Evolutionary conservation across 768 basidiomycete species (phyloP), one percentile per base, ranked within the genome.

Genomic region (Candolleomyces efflorescens): DNA sequence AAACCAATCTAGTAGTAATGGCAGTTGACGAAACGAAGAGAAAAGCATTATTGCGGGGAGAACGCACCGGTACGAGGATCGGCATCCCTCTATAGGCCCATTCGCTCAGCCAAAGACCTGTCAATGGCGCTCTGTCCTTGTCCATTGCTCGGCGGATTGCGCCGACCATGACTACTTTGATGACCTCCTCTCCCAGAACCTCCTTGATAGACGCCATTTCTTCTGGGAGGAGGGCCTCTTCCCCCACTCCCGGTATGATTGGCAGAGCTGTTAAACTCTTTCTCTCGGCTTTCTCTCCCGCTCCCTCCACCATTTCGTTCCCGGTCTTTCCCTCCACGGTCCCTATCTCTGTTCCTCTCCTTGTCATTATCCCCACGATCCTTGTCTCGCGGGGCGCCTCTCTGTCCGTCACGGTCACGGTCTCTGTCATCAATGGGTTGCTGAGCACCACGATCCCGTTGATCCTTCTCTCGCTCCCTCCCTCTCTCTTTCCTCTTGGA

Each of bases 81-180:
- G 32, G 32, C 32, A 32, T 7, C 11, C 32, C 32, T 64, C 80
- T 73, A 89, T 44, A 90, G 78, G 70, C 90, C 90, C 86, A 92
- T 82, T 67, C 90, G 77, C 72, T 92, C 89, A 70, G 86, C 87
- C 77, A 92, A 84, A 78, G 90, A 89, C 82, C 90, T 89, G 77
- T 89, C 86, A 41, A 75, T 76, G 61, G 75, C 38, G 15, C 17
- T 20, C 17, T 43, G 41, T 17, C 17, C 23, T 20, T 48, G 46
- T 32, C 46, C 46, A 22, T 48, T 48, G 20, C n/a, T 26, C 13
- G 18, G 46, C 5, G 46, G 18, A 24, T 51, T 20, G 24, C 54
- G 72, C 58, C 49, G 18, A 60, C 63, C 69, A 22, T 67, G 69
- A 39, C 75, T 68, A 13, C 74, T 71, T 23, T 70, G 68, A 23